phyloP scores from a whole-genome alignment of 2,329 filamentous ascomycete species.

The Fusarium algeriense region DNA sequence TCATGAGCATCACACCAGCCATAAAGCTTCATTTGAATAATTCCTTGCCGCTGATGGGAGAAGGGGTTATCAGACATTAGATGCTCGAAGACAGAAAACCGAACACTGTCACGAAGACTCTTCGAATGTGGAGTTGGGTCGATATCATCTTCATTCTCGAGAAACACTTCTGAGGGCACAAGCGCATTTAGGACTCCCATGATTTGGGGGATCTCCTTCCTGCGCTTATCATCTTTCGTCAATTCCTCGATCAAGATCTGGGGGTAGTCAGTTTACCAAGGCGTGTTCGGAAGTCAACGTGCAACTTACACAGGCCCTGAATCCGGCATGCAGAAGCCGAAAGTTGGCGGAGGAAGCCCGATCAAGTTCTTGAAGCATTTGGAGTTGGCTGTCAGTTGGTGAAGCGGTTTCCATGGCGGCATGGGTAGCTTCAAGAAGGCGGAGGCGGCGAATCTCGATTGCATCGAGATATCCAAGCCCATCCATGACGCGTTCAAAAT shows the following conservation, averaged over 20 bases:
- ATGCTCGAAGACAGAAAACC: constrained; percentile 53
- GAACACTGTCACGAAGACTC: constrained; percentile 52
- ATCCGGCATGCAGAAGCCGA: constrained; percentile 49
- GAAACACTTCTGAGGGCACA: constrained; percentile 48
- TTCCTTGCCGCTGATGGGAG: constrained; percentile 35
- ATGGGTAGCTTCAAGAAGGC: constrained; percentile 44
- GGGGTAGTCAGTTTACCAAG: background rate
- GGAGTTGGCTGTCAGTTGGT: constrained; percentile 21
- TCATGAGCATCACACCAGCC: constrained; percentile 51
- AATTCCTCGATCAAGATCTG: constrained; percentile 49
- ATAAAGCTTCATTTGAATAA: constrained; percentile 50
- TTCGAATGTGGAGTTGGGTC: constrained; percentile 49
- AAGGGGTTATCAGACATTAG: constrained; percentile 46
- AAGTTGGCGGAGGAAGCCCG: constrained; percentile 48
- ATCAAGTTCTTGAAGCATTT: constrained; percentile 50
- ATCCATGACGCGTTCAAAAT: constrained; percentile 44
- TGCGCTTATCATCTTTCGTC: constrained; percentile 8
- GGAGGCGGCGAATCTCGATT: constrained; percentile 50
- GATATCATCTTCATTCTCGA: constrained; percentile 39
- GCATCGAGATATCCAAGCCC: constrained; percentile 51
- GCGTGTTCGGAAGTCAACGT: background rate
- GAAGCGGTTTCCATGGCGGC: constrained; percentile 22
- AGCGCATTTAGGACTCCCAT: constrained; percentile 55
- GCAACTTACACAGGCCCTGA: constrained; percentile 50
- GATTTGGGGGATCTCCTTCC: constrained; percentile 37